Evolutionary conservation across 2,329 filamentous ascomycete genomes (phyloP).

Genomic region (Pseudogymnoascus sp.): DNA sequence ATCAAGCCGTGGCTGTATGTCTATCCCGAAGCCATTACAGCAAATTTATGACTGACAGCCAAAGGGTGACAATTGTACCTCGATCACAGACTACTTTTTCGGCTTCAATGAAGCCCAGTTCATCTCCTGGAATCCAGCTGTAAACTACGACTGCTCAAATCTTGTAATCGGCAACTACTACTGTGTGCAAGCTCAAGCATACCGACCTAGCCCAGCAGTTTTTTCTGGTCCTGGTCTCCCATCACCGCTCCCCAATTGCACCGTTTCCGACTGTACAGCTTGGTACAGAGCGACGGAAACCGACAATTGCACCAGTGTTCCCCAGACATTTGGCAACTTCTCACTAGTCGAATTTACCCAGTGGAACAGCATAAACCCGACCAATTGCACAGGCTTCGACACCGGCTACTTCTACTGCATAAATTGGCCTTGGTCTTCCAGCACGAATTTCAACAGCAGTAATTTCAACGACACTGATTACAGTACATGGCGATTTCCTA

Average conservation of each 20-base stretch:
- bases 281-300: not conserved
- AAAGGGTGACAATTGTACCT: not conserved
- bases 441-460: slow-evolving; percentile 8
- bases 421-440: slow-evolving; percentile 6
- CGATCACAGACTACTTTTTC: not conserved
- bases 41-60: not conserved
- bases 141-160: slow-evolving; percentile 20
- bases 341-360: not conserved
- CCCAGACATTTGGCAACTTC: not conserved
- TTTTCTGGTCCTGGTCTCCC: not conserved
- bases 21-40: not conserved
- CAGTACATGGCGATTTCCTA: not conserved
- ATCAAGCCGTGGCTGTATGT: slow-evolving; percentile 4
- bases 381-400: not conserved
- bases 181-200: slow-evolving; percentile 17
- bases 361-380: not conserved
- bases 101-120: slow-evolving; percentile 16
- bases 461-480: not conserved
- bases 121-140: slow-evolving; percentile 27
- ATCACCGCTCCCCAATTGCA: not conserved
- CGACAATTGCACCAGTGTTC: not conserved
- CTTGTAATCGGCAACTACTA: slow-evolving; percentile 23
- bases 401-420: not conserved
- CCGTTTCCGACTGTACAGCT: not conserved
- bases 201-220: not conserved